A percentile compares a stretch with the other conserved stretches of the same genome.
These are phyloP conservation scores for Quercus engelmannii DNA, from an alignment of 306 rosid genomes.

Conservation along the genomic window DNA sequence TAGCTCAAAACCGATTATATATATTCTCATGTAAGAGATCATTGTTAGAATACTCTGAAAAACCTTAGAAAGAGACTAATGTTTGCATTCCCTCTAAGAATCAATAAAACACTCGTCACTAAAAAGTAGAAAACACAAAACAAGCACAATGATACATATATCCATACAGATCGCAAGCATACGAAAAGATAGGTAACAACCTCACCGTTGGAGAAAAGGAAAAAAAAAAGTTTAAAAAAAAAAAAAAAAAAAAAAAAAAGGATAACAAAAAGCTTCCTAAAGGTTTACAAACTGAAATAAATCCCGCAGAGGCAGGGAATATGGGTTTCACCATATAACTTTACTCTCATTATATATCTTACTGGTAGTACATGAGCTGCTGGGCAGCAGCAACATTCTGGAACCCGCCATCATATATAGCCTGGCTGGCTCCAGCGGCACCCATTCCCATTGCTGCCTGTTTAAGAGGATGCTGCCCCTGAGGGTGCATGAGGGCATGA, in stretches of 20 bases:
- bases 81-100: conserved; percentile 36
- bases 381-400: conserved; percentile 92
- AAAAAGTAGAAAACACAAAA: conserved; percentile 34
- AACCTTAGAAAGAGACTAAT: background rate
- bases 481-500: conserved; percentile 86
- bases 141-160: conserved; percentile 22
- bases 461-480: conserved; percentile 75
- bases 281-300: conserved; percentile 36
- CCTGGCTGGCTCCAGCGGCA: conserved; percentile 84
- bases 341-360: conserved; percentile 14
- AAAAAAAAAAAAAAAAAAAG: background rate
- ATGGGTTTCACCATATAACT: conserved; percentile 29
- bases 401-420: conserved; percentile 91
- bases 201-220: conserved; percentile 22
- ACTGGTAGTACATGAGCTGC: conserved; percentile 98
- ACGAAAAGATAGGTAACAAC: conserved; percentile 25
- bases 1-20: background rate
- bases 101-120: conserved; percentile 52
- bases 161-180: conserved; percentile 51
- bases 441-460: conserved; percentile 78
- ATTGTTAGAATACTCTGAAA: background rate
- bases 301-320: conserved; percentile 38
- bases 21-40: background rate
- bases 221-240: background rate
- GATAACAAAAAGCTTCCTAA: conserved; percentile 29